phyloP scores from a whole-genome alignment of 2,329 filamentous ascomycete genomes.

The Metarhizium album region DNA sequence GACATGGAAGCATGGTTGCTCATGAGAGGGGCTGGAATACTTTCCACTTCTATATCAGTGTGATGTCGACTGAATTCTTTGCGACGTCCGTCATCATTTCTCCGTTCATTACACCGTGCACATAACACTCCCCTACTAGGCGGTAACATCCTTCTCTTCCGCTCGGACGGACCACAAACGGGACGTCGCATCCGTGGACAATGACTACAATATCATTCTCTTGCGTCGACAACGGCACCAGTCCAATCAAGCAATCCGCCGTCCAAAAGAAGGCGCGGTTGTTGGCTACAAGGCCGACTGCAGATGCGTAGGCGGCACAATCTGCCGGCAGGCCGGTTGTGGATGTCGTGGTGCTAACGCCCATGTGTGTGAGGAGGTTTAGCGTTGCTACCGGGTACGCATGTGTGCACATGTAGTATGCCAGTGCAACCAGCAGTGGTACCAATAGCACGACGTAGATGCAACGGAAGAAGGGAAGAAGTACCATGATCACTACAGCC shows the following conservation, averaged over 20 bases:
- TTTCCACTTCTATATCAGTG: not conserved
- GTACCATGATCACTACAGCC: not conserved
- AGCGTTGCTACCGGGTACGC: not conserved
- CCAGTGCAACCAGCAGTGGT: not conserved
- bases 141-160: conserved; percentile 2
- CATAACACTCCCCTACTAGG: conserved; percentile 8
- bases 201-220: conserved; percentile 6
- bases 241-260: conserved; percentile 2
- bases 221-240: conserved; percentile 6
- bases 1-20: not conserved
- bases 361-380: conserved; percentile 1
- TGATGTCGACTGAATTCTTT: conserved; percentile 1
- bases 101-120: conserved; percentile 10
- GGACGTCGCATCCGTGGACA: conserved; percentile 8
- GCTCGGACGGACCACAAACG: conserved; percentile 6
- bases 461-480: conserved; percentile 6
- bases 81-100: conserved; percentile 3
- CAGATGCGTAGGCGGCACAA: conserved; percentile 1
- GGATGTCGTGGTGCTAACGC: not conserved
- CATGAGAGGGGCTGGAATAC: not conserved
- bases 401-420: not conserved
- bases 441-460: conserved; percentile 2
- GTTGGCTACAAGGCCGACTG: conserved; percentile 1
- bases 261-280: conserved; percentile 4
- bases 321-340: conserved; percentile 3